These are phyloP conservation scores for Bruguiera hainesii DNA, from an alignment of 441 rosid species.

Conservation along the genomic window DNA sequence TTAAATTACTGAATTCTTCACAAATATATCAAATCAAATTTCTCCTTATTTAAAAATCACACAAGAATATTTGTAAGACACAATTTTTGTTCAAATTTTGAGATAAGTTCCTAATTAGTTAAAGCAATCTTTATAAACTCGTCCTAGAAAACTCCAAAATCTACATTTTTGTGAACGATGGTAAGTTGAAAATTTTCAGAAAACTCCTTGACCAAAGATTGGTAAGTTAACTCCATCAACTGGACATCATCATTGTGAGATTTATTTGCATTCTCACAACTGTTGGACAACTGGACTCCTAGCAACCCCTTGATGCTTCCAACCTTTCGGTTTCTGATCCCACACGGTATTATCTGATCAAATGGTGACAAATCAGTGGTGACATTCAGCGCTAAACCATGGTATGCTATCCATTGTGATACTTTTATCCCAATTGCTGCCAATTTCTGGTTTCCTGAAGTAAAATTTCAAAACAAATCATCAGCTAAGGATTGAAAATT, in stretches of 20 bases:
- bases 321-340: conserved; percentile 58
- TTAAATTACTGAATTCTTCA: too few relatives aligned
- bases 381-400: conserved; percentile 82
- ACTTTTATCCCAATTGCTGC: conserved; percentile 81
- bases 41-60: too few relatives aligned
- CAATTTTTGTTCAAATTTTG: too few relatives aligned
- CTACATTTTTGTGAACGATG: conserved; percentile 28
- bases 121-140: not conserved
- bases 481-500: conserved; percentile 6
- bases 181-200: conserved; percentile 63
- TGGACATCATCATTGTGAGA: conserved; percentile 25
- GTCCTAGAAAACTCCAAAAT: conserved; percentile 18
- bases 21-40: too few relatives aligned
- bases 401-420: conserved; percentile 76
- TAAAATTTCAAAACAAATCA: conserved; percentile 18
- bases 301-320: conserved; percentile 62
- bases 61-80: too few relatives aligned
- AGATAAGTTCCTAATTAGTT: too few relatives aligned
- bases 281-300: conserved; percentile 8
- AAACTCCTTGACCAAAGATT: conserved; percentile 61
- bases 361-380: conserved; percentile 75
- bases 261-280: not conserved
- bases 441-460: conserved; percentile 63
- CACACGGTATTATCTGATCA: conserved; percentile 75
- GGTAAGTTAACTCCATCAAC: conserved; percentile 43